A percentile compares a stretch with the other conserved stretches of the same genome.
Conservation (phyloP, 768 basidiomycete genomes). For the Tephrocybe rancida region DNA sequence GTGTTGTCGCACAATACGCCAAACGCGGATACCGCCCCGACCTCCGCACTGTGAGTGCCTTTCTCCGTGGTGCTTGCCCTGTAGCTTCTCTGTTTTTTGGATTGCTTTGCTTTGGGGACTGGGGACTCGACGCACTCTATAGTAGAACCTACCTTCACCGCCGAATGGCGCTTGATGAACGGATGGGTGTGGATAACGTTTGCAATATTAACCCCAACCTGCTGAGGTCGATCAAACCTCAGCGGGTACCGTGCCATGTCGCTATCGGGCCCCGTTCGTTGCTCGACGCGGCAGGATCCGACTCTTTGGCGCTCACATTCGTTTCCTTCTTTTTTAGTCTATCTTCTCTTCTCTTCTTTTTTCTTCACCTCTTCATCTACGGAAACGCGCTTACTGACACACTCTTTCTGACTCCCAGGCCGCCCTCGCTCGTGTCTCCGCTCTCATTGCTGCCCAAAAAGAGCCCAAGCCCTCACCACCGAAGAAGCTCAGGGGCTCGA, state of each 20-base stretch:
- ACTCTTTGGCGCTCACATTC: slow-evolving; percentile 74
- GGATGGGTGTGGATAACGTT: slow-evolving; percentile 91
- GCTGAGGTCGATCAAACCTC: slow-evolving; percentile 64
- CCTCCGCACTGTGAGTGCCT: slow-evolving; percentile 66
- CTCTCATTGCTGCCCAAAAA: slow-evolving; percentile 68
- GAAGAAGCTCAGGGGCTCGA: slow-evolving; percentile 78
- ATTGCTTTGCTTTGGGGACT: slow-evolving; percentile 7
- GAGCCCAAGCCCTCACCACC: slow-evolving; percentile 67
- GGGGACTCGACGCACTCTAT: slow-evolving; percentile 62
- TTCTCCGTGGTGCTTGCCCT: slow-evolving; percentile 10
- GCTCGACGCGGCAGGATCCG: slow-evolving; percentile 58
- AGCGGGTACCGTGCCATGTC: slow-evolving; percentile 63
- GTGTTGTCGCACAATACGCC: slow-evolving; percentile 57
- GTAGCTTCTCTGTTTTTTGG: slow-evolving; percentile 7
- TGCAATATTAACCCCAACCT: slow-evolving; percentile 69
- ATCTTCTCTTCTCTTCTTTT: slow-evolving; percentile 17
- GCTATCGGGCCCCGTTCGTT: slow-evolving; percentile 78
- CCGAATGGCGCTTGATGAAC: slow-evolving; percentile 60
- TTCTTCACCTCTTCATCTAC: slow-evolving; percentile 8
- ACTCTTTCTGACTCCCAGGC: slow-evolving; percentile 43
- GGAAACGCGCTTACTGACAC: slow-evolving; percentile 28
- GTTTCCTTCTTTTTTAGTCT: slow-evolving; percentile 16
- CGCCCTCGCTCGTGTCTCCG: slow-evolving; percentile 75
- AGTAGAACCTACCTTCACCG: slow-evolving; percentile 90
- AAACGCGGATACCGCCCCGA: slow-evolving; percentile 80